Conservation (phyloP, 2,329 filamentous ascomycete species). For the Aureobasidium sp. region DNA sequence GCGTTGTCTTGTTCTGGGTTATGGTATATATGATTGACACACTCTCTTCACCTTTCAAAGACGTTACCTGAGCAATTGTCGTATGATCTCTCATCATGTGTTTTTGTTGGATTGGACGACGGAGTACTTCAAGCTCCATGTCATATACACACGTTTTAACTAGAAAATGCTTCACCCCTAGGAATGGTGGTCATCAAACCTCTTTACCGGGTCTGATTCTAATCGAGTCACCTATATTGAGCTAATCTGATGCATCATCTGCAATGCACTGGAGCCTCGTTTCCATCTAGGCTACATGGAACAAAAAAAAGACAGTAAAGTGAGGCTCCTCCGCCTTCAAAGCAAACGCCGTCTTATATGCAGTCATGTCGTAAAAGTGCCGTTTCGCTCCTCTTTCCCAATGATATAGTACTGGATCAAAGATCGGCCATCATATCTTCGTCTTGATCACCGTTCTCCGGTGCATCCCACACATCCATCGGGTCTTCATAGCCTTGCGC, state of each 20-base stretch:
- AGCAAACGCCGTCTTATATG: constrained; percentile 10
- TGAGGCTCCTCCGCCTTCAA: background rate
- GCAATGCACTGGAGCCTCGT: background rate
- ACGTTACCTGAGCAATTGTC: too few relatives aligned
- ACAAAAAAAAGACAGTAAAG: background rate
- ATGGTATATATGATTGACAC: too few relatives aligned
- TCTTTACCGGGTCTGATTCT: background rate
- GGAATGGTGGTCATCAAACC: too few relatives aligned
- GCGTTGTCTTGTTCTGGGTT: background rate
- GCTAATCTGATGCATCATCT: background rate
- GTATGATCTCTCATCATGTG: background rate
- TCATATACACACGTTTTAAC: too few relatives aligned
- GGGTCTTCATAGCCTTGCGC: constrained; percentile 30
- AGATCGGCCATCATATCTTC: constrained; percentile 28
- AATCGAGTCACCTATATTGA: background rate
- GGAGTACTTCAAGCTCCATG: too few relatives aligned
- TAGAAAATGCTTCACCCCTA: too few relatives aligned
- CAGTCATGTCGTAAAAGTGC: constrained; percentile 2
- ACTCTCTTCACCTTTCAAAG: background rate
- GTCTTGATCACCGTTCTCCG: constrained; percentile 18
- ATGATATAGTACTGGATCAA: background rate
- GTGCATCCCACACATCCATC: constrained; percentile 29
- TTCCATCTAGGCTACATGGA: background rate
- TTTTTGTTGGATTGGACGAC: too few relatives aligned
- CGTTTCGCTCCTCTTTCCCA: background rate